Conservation (phyloP, 1,284 basidiomycete species). For the Athelia sp. region DNA sequence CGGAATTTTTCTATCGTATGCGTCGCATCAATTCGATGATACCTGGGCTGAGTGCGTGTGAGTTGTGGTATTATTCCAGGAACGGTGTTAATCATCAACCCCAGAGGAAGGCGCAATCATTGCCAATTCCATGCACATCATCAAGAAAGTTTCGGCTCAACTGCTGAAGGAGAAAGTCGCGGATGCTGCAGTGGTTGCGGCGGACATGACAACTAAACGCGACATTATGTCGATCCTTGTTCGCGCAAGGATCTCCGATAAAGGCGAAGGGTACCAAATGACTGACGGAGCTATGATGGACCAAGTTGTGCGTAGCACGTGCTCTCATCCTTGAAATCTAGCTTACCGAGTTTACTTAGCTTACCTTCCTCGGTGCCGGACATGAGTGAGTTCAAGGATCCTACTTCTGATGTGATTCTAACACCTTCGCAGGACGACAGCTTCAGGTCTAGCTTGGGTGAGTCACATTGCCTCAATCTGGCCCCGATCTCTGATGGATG, state of each 20-base stretch:
- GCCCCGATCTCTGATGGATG: background rate
- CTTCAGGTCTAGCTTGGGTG: slow-evolving; percentile 22
- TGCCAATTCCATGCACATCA: slow-evolving; percentile 15
- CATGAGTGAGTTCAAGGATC: slow-evolving; percentile 20
- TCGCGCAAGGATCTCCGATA: slow-evolving; percentile 14
- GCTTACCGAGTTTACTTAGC: too few relatives aligned
- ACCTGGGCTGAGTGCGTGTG: background rate
- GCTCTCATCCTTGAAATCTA: too few relatives aligned
- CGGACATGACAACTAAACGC: slow-evolving; percentile 14
- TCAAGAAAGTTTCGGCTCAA: slow-evolving; percentile 14
- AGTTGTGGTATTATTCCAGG: too few relatives aligned
- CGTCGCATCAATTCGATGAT: background rate
- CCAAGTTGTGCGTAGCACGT: too few relatives aligned
- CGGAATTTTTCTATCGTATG: background rate
- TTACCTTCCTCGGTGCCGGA: slow-evolving; percentile 24
- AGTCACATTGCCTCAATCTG: background rate
- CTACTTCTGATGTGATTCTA: background rate
- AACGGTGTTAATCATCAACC: too few relatives aligned
- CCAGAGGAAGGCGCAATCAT: too few relatives aligned
- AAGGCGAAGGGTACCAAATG: slow-evolving; percentile 15
- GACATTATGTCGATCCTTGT: slow-evolving; percentile 24
- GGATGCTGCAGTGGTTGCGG: slow-evolving; percentile 5
- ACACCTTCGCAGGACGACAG: slow-evolving; percentile 19
- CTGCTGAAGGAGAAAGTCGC: slow-evolving; percentile 17
- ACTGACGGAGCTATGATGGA: slow-evolving; percentile 21